Base-by-base conservation (phyloP, 2,329 filamentous ascomycete genomes). In the Myriosclerotinia duriaeana region DNA sequence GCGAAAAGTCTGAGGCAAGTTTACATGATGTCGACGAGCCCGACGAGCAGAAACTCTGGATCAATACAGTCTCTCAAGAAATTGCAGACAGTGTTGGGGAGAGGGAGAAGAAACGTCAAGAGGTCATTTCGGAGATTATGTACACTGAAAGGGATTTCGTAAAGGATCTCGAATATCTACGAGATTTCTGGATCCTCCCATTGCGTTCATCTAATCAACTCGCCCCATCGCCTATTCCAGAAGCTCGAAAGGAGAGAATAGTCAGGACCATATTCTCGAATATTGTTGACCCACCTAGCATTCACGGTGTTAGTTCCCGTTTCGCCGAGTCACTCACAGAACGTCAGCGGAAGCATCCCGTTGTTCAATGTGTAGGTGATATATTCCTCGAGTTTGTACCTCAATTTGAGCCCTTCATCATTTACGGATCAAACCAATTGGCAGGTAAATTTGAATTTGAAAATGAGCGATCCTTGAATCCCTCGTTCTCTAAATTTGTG, bases 111-210 rank as follows among this genome's bases (percentile, higher is more conserved):
- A 98, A 98, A 81, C 87, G 95, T 54, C 95, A 99, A 77, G 95
- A 99, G 76, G 91, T 99, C 72, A 97, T 99, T 68, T 97, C 94
- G 7, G 95, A 99, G 78, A 89, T 98, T 69, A 97, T 96, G 87
- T 99, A 99, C 80, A 99, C 95, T 0, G 95, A 99, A 78, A 87
- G 95, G 72, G 95, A 99, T 79, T 99, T 99, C 74, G 95, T 99
- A 76, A 99, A 99, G 81, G 95, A 99, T 78, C 82, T 99, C 74
- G 95, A 99, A 78, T 99, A 99, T 76, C 83, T 99, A 40, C 88
- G 95, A 69, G 95, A 99, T 80, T 99, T 98, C 82, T 99, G 95
- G 95, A 97, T 99, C 80, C 86, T 95, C 72, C 95, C 95, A 12
- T 80, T 99, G 66, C 88, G 93, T 60, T 91, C 89, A 38, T 88